A percentile compares a stretch with the other conserved stretches of the same genome.
Conservation (phyloP, 345 rosid species). For the Camelina laxa region DNA sequence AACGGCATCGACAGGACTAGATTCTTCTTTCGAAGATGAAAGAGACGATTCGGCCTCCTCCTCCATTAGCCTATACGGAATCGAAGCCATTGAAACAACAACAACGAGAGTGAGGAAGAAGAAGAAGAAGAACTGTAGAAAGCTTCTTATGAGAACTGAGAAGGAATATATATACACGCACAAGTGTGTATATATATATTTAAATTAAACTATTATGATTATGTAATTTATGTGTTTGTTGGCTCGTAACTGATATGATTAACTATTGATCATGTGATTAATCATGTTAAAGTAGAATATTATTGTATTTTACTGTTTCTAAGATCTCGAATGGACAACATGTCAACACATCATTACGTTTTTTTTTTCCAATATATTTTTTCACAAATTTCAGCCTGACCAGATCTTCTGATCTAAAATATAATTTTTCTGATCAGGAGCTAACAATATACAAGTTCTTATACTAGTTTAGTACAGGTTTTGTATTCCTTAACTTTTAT, state of each 20-base stretch:
- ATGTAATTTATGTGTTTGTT: too few relatives aligned
- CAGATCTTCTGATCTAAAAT: background rate
- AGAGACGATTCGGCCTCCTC: slow-evolving; percentile 3
- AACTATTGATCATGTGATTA: slow-evolving; percentile 2
- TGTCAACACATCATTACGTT: slow-evolving; percentile 5
- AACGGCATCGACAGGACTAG: slow-evolving; percentile 72
- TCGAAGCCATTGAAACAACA: slow-evolving; percentile 23
- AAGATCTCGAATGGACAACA: background rate
- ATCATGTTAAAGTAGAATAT: background rate
- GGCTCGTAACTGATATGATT: background rate
- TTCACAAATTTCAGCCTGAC: background rate
- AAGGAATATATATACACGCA: background rate
- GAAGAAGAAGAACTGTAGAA: background rate
- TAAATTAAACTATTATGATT: too few relatives aligned
- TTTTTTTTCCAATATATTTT: background rate
- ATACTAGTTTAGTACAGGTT: background rate
- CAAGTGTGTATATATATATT: background rate
- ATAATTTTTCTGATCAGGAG: background rate
- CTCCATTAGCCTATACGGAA: slow-evolving; percentile 35
- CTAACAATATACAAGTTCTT: background rate
- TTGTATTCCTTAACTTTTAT: too few relatives aligned
- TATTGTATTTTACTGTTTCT: background rate
- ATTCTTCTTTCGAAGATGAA: slow-evolving; percentile 18
- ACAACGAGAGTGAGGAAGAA: background rate
- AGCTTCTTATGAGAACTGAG: background rate